These are phyloP conservation scores for Trichosanthes truncata DNA, from an alignment of 306 rosid species.

Conservation along the genomic window DNA sequence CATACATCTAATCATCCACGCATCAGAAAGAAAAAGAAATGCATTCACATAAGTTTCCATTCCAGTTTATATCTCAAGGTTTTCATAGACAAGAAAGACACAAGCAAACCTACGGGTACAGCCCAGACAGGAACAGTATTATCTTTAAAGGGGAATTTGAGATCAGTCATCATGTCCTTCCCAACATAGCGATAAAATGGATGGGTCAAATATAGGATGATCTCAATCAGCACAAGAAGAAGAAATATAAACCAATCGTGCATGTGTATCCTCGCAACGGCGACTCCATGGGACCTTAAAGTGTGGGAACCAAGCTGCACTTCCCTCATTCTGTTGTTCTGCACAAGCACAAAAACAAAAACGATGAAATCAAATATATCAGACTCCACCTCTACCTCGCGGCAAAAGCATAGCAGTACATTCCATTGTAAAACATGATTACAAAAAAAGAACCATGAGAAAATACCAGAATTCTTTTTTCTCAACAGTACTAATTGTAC, in stretches of 20 bases:
- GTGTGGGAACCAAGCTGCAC: slow-evolving; percentile 65
- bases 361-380: slow-evolving; percentile 1
- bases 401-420: neutral
- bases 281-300: slow-evolving; percentile 62
- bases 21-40: slow-evolving; percentile 7
- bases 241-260: slow-evolving; percentile 82
- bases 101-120: slow-evolving; percentile 54
- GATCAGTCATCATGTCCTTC: slow-evolving; percentile 82
- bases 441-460: neutral
- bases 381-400: neutral
- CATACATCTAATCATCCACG: slow-evolving; percentile 40
- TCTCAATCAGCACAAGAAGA: slow-evolving; percentile 43
- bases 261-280: slow-evolving; percentile 51
- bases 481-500: neutral
- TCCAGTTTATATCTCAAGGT: neutral
- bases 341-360: neutral
- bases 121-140: slow-evolving; percentile 82
- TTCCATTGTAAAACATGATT: neutral
- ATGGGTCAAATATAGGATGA: slow-evolving; percentile 29
- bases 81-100: neutral
- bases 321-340: slow-evolving; percentile 39
- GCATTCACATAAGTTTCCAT: slow-evolving; percentile 16
- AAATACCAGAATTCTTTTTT: neutral
- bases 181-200: slow-evolving; percentile 90
- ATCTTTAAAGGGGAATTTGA: slow-evolving; percentile 68